Evolutionary conservation across 2,329 filamentous ascomycete species (phyloP), one percentile per base, ranked within the genome.

Genomic region (Sarocladium brachiariae): DNA sequence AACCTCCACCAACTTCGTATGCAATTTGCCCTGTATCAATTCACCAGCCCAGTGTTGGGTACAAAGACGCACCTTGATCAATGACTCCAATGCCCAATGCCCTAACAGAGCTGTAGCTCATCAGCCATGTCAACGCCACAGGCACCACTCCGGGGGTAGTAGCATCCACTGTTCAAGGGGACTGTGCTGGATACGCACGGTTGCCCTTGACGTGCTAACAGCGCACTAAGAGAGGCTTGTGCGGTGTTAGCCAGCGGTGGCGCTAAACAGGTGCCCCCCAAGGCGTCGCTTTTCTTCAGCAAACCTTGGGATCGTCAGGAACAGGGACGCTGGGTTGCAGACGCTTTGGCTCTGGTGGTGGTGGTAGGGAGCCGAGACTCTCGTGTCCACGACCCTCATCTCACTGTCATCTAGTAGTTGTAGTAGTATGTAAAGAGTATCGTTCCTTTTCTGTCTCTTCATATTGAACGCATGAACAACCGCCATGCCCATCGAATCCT

Each of bases 281-380:
- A 9, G 8, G 10, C 23, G 9, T 9, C 14, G 21, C 21, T 8
- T 27, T 47, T 33, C 43, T 47, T 31, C 43, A 33, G 43, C 11
- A 18, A 19, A 33, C 19, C 27, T 30, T 33, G 14, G 43, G 43
- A 47, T 47, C 43, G 43, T 47, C 43, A 47, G 43, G 43, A 21
- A 47, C 43, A n/a, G 27, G 25, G 18, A n/a, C 5, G 11, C 34
- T 41, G 37, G 37, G 10, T 19, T 21, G 4, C 10, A 41, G 10
- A 41, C 37, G 18, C 5, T 30, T 30, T 30, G 37, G 37, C 16
- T 35, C n/a, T 13, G 7, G 33, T 11, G 33, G 33, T 35, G 33
- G 5, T 7, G 10, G 8, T 35, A 5, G 33, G 33, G 27, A 13
- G 33, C 10, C 16, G 33, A 35, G 33, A 35, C 33, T 35, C 33